phyloP scores from a whole-genome alignment of 441 rosid genomes.

The Macaranga tanarius region DNA sequence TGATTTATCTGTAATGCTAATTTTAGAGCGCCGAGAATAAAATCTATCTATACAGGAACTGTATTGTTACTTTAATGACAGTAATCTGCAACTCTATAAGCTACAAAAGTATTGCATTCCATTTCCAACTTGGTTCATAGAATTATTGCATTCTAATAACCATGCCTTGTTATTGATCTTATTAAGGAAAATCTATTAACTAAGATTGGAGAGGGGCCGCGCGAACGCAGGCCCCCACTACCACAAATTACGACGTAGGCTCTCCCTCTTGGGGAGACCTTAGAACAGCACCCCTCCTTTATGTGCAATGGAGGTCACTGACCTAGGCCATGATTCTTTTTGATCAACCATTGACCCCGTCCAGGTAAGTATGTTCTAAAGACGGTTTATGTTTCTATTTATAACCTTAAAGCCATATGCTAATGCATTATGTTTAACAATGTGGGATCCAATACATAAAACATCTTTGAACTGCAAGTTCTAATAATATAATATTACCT shows the following conservation, averaged over 20 bases:
- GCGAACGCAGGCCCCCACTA: slow-evolving; percentile 76
- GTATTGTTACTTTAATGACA: too few relatives aligned
- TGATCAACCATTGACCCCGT: slow-evolving; percentile 15
- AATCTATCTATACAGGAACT: too few relatives aligned
- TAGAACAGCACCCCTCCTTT: background rate
- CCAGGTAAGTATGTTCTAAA: background rate
- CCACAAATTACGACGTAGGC: slow-evolving; percentile 73
- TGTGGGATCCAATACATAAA: background rate
- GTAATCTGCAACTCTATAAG: too few relatives aligned
- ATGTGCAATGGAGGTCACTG: slow-evolving; percentile 31
- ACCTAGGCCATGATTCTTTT: slow-evolving; percentile 22
- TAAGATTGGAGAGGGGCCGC: slow-evolving; percentile 43
- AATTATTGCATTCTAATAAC: too few relatives aligned
- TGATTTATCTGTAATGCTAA: too few relatives aligned
- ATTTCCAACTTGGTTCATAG: too few relatives aligned
- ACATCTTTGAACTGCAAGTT: background rate
- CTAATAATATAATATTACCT: background rate
- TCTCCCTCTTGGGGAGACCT: slow-evolving; percentile 32
- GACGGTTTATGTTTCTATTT: background rate
- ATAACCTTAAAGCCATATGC: background rate
- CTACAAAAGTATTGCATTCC: too few relatives aligned
- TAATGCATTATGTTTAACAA: background rate
- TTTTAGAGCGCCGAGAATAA: too few relatives aligned
- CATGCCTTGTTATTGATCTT: too few relatives aligned
- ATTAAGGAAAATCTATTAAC: too few relatives aligned